Conservation (phyloP, 73 alveolate species). For the Tetrahymena thermophila region DNA sequence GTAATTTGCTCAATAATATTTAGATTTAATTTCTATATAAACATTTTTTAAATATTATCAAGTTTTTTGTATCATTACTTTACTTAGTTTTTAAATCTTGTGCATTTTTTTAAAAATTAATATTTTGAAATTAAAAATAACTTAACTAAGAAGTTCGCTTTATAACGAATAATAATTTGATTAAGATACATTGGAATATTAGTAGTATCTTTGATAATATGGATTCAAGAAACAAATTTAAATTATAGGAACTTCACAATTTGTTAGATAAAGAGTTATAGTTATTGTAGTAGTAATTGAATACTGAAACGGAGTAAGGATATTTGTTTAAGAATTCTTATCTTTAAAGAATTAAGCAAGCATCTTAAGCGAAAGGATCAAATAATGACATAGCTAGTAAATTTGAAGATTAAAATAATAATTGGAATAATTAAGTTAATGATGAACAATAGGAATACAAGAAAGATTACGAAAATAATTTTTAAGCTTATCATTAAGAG, state of each 20-base stretch:
- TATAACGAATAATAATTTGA: neutral
- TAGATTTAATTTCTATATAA: too few species aligned
- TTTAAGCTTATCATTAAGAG: neutral
- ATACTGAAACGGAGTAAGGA: neutral
- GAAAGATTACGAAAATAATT: neutral
- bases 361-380: neutral
- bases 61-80: too few species aligned
- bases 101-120: too few species aligned
- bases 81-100: too few species aligned
- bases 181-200: neutral
- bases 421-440: neutral
- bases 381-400: too few species aligned
- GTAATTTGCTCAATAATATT: too few species aligned
- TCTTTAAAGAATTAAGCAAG: neutral
- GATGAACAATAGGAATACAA: too few species aligned
- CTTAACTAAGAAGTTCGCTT: neutral
- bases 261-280: neutral
- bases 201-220: neutral
- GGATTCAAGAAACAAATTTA: neutral
- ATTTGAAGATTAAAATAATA: neutral
- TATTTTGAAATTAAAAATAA: too few species aligned
- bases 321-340: neutral
- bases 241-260: neutral
- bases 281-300: neutral
- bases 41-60: too few species aligned